A percentile compares a stretch with the other conserved stretches of the same genome.
phyloP scores from a whole-genome alignment of 208 protist genomes.

The Trichomonas vaginalis region DNA sequence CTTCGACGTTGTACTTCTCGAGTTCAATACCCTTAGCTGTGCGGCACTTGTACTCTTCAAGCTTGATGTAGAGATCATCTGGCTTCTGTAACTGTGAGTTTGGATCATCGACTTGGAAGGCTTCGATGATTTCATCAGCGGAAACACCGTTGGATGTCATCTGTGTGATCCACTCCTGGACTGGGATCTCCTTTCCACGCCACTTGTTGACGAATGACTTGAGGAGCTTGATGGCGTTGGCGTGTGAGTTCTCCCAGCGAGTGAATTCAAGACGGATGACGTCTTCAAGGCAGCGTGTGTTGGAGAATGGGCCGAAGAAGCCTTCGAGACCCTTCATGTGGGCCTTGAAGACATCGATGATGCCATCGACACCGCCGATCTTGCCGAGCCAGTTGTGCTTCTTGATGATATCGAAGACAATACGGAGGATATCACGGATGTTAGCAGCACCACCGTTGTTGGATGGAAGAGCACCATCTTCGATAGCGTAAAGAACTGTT shows the following conservation, averaged over 20 bases:
- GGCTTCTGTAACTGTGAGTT: background rate
- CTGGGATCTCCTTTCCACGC: background rate
- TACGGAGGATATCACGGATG: background rate
- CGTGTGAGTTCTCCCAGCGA: background rate
- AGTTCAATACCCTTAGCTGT: background rate
- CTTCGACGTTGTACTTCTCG: background rate
- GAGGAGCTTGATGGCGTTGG: background rate
- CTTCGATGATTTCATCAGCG: background rate
- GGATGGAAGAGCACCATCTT: constrained; percentile 20
- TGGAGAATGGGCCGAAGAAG: background rate
- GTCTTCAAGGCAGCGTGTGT: background rate
- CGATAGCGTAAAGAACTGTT: background rate
- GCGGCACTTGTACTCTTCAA: background rate
- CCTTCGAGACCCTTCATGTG: background rate
- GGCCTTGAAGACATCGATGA: background rate
- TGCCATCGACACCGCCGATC: background rate
- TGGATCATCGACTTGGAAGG: background rate
- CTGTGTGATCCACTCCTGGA: background rate
- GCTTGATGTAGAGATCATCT: constrained; percentile 5
- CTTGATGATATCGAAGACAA: constrained; percentile 1
- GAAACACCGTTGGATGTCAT: background rate
- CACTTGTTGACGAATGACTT: background rate
- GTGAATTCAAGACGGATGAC: background rate
- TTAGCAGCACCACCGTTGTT: background rate
- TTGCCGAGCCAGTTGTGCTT: background rate